Conservation (phyloP, 2,329 filamentous ascomycete species). For the Monilinia aucupariae region DNA sequence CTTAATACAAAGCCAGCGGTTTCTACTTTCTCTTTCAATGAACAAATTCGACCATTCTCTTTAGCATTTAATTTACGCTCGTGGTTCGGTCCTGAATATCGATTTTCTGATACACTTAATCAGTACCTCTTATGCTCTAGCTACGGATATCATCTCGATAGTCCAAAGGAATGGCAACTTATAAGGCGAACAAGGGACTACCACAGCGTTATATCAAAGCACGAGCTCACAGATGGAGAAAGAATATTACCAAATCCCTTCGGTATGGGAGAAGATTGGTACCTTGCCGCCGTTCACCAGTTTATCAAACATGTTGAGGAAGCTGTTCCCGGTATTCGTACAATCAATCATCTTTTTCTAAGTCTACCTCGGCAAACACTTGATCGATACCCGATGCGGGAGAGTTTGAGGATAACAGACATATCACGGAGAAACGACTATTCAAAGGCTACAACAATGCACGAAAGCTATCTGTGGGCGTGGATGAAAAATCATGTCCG, state of each 20-base stretch:
- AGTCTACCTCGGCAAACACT: neutral
- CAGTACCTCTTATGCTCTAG: neutral
- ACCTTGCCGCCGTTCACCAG: neutral
- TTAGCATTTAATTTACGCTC: neutral
- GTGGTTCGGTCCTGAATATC: neutral
- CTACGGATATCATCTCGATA: neutral
- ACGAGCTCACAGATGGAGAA: neutral
- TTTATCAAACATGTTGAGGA: neutral
- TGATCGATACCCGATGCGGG: neutral
- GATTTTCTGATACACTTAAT: neutral
- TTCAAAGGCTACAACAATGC: neutral
- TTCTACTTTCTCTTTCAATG: neutral
- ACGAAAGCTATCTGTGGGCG: neutral
- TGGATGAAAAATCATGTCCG: neutral
- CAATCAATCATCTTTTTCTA: too few relatives aligned
- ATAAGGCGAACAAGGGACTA: neutral
- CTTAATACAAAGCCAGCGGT: neutral
- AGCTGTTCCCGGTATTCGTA: neutral
- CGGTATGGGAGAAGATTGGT: neutral
- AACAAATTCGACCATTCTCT: neutral
- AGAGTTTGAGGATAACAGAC: neutral
- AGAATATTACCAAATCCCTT: neutral
- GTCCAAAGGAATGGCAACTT: neutral
- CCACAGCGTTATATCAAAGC: neutral
- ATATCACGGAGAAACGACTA: neutral